phyloP scores from a whole-genome alignment of 2,329 filamentous ascomycete genomes.

The Byssothecium circinans region DNA sequence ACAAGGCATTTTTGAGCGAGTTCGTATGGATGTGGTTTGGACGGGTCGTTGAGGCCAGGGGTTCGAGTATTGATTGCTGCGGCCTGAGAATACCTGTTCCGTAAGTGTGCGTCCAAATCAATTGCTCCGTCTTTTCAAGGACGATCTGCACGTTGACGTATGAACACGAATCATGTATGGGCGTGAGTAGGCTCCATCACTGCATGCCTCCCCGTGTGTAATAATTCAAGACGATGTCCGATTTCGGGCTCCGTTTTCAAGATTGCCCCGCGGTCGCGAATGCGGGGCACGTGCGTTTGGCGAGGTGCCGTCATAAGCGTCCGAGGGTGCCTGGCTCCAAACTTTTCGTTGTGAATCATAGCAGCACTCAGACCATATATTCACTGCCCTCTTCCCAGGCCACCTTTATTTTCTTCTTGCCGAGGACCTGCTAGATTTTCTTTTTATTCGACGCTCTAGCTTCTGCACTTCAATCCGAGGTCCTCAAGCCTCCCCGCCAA shows the following conservation, averaged over 20 bases:
- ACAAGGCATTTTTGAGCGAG: slow-evolving; percentile 68
- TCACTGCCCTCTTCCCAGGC: not conserved
- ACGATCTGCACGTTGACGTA: too few relatives aligned
- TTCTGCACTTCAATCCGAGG: too few relatives aligned
- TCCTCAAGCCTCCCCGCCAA: too few relatives aligned
- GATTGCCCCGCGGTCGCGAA: not conserved
- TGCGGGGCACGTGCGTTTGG: slow-evolving; percentile 2
- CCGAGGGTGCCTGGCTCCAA: too few relatives aligned
- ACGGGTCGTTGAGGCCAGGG: slow-evolving; percentile 63
- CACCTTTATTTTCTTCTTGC: too few relatives aligned
- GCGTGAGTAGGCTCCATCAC: not conserved
- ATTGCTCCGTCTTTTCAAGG: not conserved
- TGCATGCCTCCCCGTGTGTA: not conserved
- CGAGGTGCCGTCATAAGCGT: slow-evolving; percentile 9
- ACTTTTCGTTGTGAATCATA: too few relatives aligned
- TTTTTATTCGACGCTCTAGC: too few relatives aligned
- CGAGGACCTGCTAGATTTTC: too few relatives aligned
- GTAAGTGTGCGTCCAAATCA: slow-evolving; percentile 7
- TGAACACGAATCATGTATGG: too few relatives aligned
- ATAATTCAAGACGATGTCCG: slow-evolving; percentile 3
- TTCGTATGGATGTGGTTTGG: slow-evolving; percentile 68
- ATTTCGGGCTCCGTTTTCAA: slow-evolving; percentile 1
- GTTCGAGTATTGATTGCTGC: slow-evolving; percentile 72
- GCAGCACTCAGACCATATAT: too few relatives aligned
- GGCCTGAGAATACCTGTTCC: slow-evolving; percentile 61